Percentiles rank a stretch among this genome's conserved stretches.
Evolutionary conservation across 2,329 filamentous ascomycete genomes (phyloP).

Genomic region (Ilyonectria mors-panacis): DNA sequence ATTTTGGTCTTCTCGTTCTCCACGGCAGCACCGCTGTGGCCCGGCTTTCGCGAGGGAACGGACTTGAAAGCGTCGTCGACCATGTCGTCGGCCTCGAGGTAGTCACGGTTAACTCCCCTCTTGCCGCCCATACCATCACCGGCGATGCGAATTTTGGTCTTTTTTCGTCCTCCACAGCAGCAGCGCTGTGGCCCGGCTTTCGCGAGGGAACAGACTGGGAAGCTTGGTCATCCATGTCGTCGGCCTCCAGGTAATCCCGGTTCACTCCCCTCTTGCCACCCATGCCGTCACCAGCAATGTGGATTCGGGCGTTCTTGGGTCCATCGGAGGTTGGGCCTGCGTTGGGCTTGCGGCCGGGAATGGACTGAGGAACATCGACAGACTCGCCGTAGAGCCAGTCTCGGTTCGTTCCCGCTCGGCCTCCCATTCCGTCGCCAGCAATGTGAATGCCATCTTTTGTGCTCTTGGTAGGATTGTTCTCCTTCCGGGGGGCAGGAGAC

Average conservation of each 20-base stretch:
- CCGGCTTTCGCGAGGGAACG: conserved; percentile 54
- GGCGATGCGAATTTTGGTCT: conserved; percentile 58
- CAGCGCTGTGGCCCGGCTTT: conserved; percentile 26
- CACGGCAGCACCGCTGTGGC: conserved; percentile 19
- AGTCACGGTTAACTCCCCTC: conserved; percentile 67
- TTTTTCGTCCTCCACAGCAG: conserved; percentile 15
- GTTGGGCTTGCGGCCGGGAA: conserved; percentile 54
- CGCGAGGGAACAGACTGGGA: conserved; percentile 39
- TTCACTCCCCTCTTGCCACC: conserved; percentile 70
- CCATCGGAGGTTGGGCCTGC: conserved; percentile 7
- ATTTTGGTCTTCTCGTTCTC: conserved; percentile 47
- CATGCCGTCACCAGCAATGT: conserved; percentile 76
- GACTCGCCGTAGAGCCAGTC: conserved; percentile 71
- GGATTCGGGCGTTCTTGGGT: conserved; percentile 60
- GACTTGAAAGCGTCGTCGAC: conserved; percentile 51
- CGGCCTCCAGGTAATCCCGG: conserved; percentile 70
- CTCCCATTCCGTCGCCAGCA: conserved; percentile 76
- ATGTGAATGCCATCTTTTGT: conserved; percentile 56
- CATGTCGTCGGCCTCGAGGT: conserved; percentile 65
- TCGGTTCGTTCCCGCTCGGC: conserved; percentile 65
- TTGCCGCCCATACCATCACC: conserved; percentile 77
- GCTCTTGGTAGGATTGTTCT: conserved; percentile 32
- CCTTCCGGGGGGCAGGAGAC: conserved; percentile 58
- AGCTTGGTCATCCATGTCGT: conserved; percentile 50
- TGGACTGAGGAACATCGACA: conserved; percentile 51